These are phyloP conservation scores for Wolfiporia cocos DNA, from an alignment of 1,284 basidiomycete species.

Conservation along the genomic window DNA sequence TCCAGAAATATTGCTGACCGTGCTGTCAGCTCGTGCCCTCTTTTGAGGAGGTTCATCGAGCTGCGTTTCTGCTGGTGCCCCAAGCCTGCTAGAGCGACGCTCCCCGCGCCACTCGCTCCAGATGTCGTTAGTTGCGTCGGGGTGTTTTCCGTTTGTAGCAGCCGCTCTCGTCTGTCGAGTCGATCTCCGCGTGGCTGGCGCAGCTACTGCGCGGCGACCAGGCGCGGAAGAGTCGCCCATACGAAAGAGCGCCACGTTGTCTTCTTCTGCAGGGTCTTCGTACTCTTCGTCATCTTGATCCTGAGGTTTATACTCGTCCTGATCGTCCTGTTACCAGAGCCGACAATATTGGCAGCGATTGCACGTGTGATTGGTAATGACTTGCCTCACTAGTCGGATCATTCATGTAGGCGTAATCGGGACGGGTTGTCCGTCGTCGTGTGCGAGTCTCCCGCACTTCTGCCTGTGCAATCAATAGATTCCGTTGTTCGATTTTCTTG, in stretches of 20 bases:
- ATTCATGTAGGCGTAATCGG: constrained; percentile 73
- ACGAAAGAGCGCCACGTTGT: constrained; percentile 37
- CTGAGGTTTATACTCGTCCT: constrained; percentile 50
- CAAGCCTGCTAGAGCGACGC: constrained; percentile 64
- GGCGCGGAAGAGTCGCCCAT: constrained; percentile 30
- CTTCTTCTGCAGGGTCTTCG: constrained; percentile 51
- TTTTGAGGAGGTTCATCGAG: constrained; percentile 49
- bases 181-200: constrained; percentile 51
- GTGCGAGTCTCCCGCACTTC: constrained; percentile 75
- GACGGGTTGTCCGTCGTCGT: constrained; percentile 57
- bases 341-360: background rate
- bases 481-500: constrained; percentile 62
- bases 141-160: constrained; percentile 49
- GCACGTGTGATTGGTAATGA: too few relatives aligned
- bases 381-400: constrained; percentile 59
- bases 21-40: constrained; percentile 69
- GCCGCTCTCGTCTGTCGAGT: constrained; percentile 46
- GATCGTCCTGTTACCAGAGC: constrained; percentile 40
- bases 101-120: constrained; percentile 63
- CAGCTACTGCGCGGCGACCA: constrained; percentile 29
- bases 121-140: constrained; percentile 39
- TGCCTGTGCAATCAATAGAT: constrained; percentile 59
- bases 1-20: constrained; percentile 47
- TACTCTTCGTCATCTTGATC: constrained; percentile 58
- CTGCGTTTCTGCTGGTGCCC: constrained; percentile 43